Conservation (phyloP, 352 stramenopile species). For the Phytophthora cryptogea region DNA sequence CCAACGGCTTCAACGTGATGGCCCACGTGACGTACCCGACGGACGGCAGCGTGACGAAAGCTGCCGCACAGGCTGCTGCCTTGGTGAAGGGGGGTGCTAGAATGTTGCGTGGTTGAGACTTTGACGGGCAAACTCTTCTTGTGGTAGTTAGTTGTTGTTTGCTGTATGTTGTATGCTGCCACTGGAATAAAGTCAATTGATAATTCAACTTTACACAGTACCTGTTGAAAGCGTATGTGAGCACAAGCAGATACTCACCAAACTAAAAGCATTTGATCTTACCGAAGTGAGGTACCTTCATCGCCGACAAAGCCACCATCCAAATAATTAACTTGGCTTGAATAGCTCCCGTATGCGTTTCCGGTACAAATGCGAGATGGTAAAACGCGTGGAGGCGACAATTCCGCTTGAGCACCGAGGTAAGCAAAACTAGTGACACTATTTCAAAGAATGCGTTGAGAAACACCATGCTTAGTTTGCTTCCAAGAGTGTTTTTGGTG, state of each 20-base stretch:
- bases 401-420: conserved; percentile 4
- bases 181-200: too few species aligned
- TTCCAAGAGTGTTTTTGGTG: background rate
- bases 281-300: conserved; percentile 12
- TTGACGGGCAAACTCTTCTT: background rate
- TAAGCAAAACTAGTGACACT: conserved; percentile 16
- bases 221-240: background rate
- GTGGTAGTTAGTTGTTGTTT: background rate
- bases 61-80: conserved; percentile 16
- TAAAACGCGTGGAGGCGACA: conserved; percentile 21
- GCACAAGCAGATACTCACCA: background rate
- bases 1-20: conserved; percentile 28
- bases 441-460: conserved; percentile 25
- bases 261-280: background rate
- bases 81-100: conserved; percentile 9
- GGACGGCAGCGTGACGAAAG: conserved; percentile 29
- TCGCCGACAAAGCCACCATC: conserved; percentile 7
- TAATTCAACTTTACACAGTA: too few species aligned
- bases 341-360: conserved; percentile 22
- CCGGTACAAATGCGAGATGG: conserved; percentile 30
- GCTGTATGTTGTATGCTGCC: too few species aligned
- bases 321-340: conserved; percentile 25
- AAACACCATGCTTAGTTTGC: conserved; percentile 7
- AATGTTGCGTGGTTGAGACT: background rate
- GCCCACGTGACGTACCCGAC: conserved; percentile 30